Evolutionary conservation across 495 filamentous ascomycete species (phyloP).

Genomic region (Elaphomyces granulatus): DNA sequence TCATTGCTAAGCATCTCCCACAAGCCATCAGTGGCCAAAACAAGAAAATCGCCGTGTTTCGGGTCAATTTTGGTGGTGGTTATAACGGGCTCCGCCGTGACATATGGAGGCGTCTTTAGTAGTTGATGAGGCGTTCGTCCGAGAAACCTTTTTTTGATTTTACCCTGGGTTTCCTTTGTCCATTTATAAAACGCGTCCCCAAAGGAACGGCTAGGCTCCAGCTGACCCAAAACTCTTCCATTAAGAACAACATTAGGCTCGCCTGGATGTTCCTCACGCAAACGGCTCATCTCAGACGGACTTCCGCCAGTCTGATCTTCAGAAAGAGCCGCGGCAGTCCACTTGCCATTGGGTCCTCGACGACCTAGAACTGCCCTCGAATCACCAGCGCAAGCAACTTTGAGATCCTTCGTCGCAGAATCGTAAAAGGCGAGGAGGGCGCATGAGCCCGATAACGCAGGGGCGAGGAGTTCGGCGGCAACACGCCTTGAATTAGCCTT

Average conservation of each 20-base stretch:
- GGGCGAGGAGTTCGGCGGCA: conserved; percentile 82
- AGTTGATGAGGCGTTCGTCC: conserved; percentile 55
- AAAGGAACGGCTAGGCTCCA: conserved; percentile 89
- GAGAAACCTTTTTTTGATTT: conserved; percentile 73
- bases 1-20: conserved; percentile 99
- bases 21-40: conserved; percentile 91
- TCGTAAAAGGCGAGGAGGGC: conserved; percentile 96
- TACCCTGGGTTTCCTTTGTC: conserved; percentile 65
- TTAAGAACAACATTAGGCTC: conserved; percentile 74
- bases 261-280: conserved; percentile 73
- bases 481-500: conserved; percentile 73
- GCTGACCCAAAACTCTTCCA: conserved; percentile 76
- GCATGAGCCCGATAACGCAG: conserved; percentile 89
- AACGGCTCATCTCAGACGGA: conserved; percentile 61
- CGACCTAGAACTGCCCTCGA: conserved; percentile 86
- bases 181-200: conserved; percentile 97
- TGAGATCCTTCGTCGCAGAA: conserved; percentile 61
- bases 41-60: conserved; percentile 81
- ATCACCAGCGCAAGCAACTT: conserved; percentile 90
- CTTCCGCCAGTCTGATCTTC: conserved; percentile 88
- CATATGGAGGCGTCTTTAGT: conserved; percentile 86
- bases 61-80: conserved; percentile 93
- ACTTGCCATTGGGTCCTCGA: conserved; percentile 64
- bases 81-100: conserved; percentile 89
- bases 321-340: conserved; percentile 78